A percentile compares a stretch with the other conserved stretches of the same genome.
Conservation (phyloP, 1,284 basidiomycete species). For the Uromyces viciae-fabae region DNA sequence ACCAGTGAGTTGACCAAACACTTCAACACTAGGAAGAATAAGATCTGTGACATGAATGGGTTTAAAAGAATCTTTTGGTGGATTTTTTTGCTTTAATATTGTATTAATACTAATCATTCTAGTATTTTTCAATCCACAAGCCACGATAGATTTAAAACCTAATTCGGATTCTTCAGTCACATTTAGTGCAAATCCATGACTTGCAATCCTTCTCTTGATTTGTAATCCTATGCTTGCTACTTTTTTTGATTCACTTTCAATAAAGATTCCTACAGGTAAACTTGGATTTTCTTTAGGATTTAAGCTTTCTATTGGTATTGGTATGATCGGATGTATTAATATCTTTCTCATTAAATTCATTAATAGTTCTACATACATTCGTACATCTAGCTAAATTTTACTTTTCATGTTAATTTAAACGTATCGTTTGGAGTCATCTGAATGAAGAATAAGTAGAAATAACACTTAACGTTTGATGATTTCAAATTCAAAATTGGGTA, state of each 20-base stretch:
- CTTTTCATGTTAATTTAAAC: neutral
- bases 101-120: slow-evolving; percentile 61
- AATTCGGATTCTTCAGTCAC: slow-evolving; percentile 70
- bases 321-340: slow-evolving; percentile 48
- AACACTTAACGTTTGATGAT: slow-evolving; percentile 60
- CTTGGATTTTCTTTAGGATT: slow-evolving; percentile 18
- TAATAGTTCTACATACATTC: slow-evolving; percentile 59
- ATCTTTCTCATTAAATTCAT: slow-evolving; percentile 56
- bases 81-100: neutral
- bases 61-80: neutral
- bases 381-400: slow-evolving; percentile 54
- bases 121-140: slow-evolving; percentile 87
- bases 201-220: slow-evolving; percentile 85
- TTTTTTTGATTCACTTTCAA: slow-evolving; percentile 62
- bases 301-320: slow-evolving; percentile 41
- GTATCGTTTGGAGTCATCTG: too few relatives aligned
- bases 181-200: slow-evolving; percentile 93
- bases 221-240: slow-evolving; percentile 94
- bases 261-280: slow-evolving; percentile 44
- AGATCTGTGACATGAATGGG: slow-evolving; percentile 48
- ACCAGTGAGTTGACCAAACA: slow-evolving; percentile 52
- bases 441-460: neutral
- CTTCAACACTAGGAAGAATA: slow-evolving; percentile 48
- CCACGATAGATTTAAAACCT: slow-evolving; percentile 85
- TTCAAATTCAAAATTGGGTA: slow-evolving; percentile 86